phyloP scores from a whole-genome alignment of 805 yeast genomes.

The Zygosaccharomyces bailii region DNA sequence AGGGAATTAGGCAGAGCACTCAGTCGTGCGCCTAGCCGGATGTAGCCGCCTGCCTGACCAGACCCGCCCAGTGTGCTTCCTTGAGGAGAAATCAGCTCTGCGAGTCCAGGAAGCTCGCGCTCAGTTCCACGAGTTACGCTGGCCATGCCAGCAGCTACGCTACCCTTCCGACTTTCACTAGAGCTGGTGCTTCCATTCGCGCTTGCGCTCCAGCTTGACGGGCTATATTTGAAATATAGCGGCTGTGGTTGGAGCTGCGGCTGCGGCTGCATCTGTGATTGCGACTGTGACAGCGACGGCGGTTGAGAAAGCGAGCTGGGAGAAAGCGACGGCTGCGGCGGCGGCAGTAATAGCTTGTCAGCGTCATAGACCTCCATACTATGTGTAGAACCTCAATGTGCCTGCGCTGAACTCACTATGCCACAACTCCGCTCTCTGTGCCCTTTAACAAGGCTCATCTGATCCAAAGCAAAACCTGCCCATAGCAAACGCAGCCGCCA shows the following conservation, averaged over 20 bases:
- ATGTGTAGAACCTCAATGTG: neutral
- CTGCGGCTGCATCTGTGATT: slow-evolving; percentile 1
- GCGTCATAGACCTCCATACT: slow-evolving; percentile 2
- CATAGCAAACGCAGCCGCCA: slow-evolving; percentile 8
- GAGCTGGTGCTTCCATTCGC: neutral
- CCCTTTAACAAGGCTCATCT: slow-evolving; percentile 3
- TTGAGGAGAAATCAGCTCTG: neutral
- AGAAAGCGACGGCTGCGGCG: slow-evolving; percentile 7
- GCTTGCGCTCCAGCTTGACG: neutral
- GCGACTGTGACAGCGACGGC: slow-evolving; percentile 13
- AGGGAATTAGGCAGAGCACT: neutral
- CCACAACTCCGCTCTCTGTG: neutral
- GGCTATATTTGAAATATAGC: neutral
- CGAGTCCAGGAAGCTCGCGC: neutral
- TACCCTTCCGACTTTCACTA: too few species aligned
- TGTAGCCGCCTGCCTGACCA: neutral
- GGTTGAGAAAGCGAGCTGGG: slow-evolving; percentile 14
- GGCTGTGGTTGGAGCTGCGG: slow-evolving; percentile 3
- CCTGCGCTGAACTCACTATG: slow-evolving; percentile 1
- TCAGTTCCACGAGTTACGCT: neutral
- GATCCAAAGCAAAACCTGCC: slow-evolving; percentile 5
- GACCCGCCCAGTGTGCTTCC: neutral
- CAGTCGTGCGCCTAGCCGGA: neutral
- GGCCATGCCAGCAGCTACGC: neutral
- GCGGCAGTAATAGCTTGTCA: neutral